phyloP scores from a whole-genome alignment of 345 rosid species.

The Viola odorata region DNA sequence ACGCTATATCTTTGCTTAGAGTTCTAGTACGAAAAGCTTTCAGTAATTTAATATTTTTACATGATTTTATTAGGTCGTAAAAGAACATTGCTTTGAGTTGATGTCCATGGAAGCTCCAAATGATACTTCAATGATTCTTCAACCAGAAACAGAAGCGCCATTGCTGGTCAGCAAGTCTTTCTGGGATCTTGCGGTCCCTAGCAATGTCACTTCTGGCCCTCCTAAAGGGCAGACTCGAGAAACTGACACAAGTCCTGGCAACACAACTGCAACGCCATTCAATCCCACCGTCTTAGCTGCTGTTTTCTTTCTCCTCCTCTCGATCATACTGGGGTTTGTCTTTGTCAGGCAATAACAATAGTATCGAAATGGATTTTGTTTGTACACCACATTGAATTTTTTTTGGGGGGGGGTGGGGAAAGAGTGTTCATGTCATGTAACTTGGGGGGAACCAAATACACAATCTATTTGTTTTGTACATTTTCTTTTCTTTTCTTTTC shows the following conservation, averaged over 20 bases:
- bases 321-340: slow-evolving; percentile 45
- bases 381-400: not conserved
- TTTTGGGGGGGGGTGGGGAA: not conserved
- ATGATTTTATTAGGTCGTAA: slow-evolving; percentile 44
- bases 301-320: slow-evolving; percentile 46
- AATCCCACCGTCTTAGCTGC: slow-evolving; percentile 36
- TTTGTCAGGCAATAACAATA: slow-evolving; percentile 22
- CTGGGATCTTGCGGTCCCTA: slow-evolving; percentile 52
- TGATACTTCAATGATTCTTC: slow-evolving; percentile 44
- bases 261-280: slow-evolving; percentile 3
- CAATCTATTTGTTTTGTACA: not conserved
- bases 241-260: slow-evolving; percentile 7
- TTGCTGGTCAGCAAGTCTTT: slow-evolving; percentile 41
- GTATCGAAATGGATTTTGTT: not conserved
- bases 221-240: slow-evolving; percentile 26
- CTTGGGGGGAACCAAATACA: not conserved
- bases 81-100: slow-evolving; percentile 77
- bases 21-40: not conserved
- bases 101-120: slow-evolving; percentile 62
- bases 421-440: not conserved
- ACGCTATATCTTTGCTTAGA: not conserved
- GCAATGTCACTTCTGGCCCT: slow-evolving; percentile 16
- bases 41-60: not conserved
- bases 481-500: too few species aligned
- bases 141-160: slow-evolving; percentile 54